Evolutionary conservation across 768 basidiomycete genomes (phyloP).

Genomic region (Suillus brevipes): DNA sequence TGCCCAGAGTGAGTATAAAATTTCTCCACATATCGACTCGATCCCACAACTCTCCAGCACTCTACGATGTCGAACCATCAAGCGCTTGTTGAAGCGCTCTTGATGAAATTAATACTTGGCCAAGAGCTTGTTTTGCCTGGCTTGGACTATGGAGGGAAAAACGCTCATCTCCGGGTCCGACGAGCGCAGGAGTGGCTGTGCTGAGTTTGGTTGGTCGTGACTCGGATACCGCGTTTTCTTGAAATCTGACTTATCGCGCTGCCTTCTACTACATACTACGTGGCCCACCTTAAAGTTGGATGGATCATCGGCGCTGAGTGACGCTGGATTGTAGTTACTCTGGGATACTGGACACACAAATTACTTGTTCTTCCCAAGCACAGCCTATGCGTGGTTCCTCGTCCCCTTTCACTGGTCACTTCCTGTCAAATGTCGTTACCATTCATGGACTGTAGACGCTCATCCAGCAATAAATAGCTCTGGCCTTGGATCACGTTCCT

Average conservation of each 20-base stretch:
- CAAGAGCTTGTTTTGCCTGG: slow-evolving; percentile 20
- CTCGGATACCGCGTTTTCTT: too few relatives aligned
- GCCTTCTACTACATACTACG: too few relatives aligned
- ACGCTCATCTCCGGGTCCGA: too few relatives aligned
- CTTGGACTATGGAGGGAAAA: too few relatives aligned
- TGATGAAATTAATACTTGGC: slow-evolving; percentile 27
- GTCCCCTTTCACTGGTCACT: too few relatives aligned
- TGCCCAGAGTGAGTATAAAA: too few relatives aligned
- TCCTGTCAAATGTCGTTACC: not conserved
- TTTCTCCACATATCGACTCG: not conserved
- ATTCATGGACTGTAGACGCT: not conserved
- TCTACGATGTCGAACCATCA: slow-evolving; percentile 10
- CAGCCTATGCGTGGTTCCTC: not conserved
- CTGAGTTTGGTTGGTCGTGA: too few relatives aligned
- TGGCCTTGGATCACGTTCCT: not conserved
- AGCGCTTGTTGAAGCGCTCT: slow-evolving; percentile 18
- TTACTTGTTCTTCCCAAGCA: not conserved
- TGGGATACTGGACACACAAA: not conserved
- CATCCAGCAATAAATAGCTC: slow-evolving; percentile 7
- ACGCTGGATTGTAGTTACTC: too few relatives aligned
- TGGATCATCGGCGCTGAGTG: too few relatives aligned
- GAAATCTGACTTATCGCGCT: too few relatives aligned
- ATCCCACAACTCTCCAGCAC: not conserved
- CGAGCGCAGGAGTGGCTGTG: too few relatives aligned
- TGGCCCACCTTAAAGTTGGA: too few relatives aligned